A percentile compares a stretch with the other conserved stretches of the same genome.
These are phyloP conservation scores for Thelonectria discophora DNA, from an alignment of 2,329 filamentous ascomycete genomes.

Conservation along the genomic window DNA sequence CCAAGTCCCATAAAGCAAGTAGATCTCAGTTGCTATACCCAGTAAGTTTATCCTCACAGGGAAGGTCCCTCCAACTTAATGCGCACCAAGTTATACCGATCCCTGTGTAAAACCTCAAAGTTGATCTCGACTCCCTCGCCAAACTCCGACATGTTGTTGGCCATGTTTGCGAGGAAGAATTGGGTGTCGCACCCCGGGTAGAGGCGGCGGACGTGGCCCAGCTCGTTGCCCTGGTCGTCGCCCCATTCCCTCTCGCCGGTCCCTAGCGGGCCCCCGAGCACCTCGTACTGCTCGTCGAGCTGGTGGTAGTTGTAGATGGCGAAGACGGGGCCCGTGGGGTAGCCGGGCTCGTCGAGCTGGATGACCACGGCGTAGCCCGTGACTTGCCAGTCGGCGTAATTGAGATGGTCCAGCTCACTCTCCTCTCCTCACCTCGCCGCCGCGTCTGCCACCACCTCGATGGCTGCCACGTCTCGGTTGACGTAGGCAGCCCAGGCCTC, in stretches of 20 bases:
- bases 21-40: too few relatives aligned
- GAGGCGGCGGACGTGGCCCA: not conserved
- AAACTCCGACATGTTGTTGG: conserved; percentile 1
- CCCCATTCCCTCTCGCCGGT: not conserved
- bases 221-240: not conserved
- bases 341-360: not conserved
- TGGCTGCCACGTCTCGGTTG: too few relatives aligned
- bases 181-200: not conserved
- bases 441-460: too few relatives aligned
- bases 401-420: not conserved
- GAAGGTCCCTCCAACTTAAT: not conserved
- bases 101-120: not conserved
- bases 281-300: not conserved
- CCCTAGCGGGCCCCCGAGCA: not conserved
- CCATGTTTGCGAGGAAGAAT: conserved; percentile 7
- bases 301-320: not conserved
- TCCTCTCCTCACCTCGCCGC: not conserved
- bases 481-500: not conserved
- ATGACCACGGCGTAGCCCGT: conserved; percentile 7
- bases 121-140: not conserved
- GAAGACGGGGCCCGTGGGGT: not conserved
- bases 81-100: not conserved
- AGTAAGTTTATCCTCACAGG: too few relatives aligned
- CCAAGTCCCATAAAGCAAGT: too few relatives aligned
- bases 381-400: not conserved